phyloP scores from a whole-genome alignment of 1,284 basidiomycete genomes.

The Erythrobasidium hasegawianum region DNA sequence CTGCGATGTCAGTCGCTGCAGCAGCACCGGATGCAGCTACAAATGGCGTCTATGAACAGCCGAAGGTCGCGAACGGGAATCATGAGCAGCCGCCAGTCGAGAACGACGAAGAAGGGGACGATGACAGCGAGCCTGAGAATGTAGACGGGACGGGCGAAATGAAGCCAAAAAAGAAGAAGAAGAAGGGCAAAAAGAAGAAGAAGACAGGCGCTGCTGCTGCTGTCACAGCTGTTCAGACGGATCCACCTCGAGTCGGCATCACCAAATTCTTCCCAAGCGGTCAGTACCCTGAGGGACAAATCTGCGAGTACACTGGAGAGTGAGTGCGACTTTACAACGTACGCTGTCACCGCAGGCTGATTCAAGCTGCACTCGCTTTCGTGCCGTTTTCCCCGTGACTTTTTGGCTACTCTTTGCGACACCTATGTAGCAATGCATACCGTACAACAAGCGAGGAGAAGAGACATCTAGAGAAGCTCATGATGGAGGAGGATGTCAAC shows the following conservation, averaged over 20 bases:
- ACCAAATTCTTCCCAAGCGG: conserved; percentile 85
- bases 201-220: conserved; percentile 40
- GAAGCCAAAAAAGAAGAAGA: conserved; percentile 82
- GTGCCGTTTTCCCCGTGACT: neutral
- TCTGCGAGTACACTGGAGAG: conserved; percentile 88
- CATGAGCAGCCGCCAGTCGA: neutral
- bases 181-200: conserved; percentile 72
- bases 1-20: too few relatives aligned
- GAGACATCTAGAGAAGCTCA: conserved; percentile 68
- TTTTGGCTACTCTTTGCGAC: neutral
- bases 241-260: conserved; percentile 86
- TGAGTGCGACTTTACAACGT: conserved; percentile 42
- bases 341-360: neutral
- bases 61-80: too few relatives aligned
- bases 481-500: conserved; percentile 66
- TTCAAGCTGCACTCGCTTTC: neutral
- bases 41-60: too few relatives aligned
- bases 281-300: conserved; percentile 84
- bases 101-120: conserved; percentile 49
- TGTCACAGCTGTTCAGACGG: conserved; percentile 61
- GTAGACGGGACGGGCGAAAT: conserved; percentile 35
- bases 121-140: conserved; percentile 45
- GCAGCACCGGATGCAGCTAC: too few relatives aligned
- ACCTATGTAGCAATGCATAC: conserved; percentile 64
- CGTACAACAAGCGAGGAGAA: conserved; percentile 88